A percentile compares a stretch with the other conserved stretches of the same genome.
Conservation (phyloP, 2,329 filamentous ascomycete species). For the Fusarium cicatricum region DNA sequence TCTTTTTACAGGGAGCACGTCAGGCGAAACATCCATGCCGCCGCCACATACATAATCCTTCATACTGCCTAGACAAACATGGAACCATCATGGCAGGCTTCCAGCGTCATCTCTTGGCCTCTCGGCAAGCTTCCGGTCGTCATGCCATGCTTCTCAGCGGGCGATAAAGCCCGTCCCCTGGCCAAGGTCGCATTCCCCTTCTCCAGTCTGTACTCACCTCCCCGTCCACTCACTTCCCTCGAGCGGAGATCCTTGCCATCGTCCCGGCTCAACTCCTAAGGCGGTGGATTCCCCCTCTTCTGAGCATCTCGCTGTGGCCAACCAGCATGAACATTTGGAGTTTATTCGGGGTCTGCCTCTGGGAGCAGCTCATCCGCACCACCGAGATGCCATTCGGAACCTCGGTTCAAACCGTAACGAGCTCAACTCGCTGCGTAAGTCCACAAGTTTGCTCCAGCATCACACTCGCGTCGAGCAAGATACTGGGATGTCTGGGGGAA, state of each 20-base stretch:
- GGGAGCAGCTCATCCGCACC: conserved; percentile 5
- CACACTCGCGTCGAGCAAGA: neutral
- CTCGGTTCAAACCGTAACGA: conserved; percentile 20
- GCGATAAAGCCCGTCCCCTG: neutral
- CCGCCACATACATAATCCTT: neutral
- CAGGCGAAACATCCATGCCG: neutral
- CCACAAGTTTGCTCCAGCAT: neutral
- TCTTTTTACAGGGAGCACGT: conserved; percentile 5
- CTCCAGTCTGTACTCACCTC: neutral
- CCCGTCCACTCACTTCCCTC: conserved; percentile 4
- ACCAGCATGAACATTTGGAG: conserved; percentile 17
- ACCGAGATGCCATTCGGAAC: conserved; percentile 19
- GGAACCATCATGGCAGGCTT: neutral
- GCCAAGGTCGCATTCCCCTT: neutral
- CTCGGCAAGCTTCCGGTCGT: neutral
- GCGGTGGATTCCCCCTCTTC: neutral
- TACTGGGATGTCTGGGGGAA: neutral
- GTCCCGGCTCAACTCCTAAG: neutral
- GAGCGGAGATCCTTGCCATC: conserved; percentile 5
- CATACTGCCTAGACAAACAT: neutral
- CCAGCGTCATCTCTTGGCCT: neutral
- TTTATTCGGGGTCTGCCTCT: neutral
- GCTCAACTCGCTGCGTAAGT: neutral
- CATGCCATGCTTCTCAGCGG: neutral
- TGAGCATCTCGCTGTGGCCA: neutral